Conservation (phyloP, 768 basidiomycete species). For the Phylloporus rhodoxanthus region DNA sequence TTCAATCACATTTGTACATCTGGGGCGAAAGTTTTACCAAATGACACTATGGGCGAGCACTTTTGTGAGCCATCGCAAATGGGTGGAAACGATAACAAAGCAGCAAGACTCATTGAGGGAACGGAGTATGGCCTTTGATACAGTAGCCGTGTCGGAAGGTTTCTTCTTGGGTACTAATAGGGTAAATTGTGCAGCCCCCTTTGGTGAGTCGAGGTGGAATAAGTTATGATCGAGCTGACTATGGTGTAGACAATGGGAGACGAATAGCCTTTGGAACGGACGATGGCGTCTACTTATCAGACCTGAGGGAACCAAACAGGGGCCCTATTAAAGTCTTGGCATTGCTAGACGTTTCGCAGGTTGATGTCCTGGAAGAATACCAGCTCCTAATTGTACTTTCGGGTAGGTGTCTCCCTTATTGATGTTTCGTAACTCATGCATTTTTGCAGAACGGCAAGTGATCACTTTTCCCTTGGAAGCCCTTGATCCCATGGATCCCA, state of each 20-base stretch:
- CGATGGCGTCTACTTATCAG: slow-evolving; percentile 93
- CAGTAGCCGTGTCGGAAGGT: slow-evolving; percentile 75
- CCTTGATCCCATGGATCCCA: slow-evolving; percentile 83
- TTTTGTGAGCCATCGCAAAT: slow-evolving; percentile 80
- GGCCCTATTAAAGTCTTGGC: slow-evolving; percentile 89
- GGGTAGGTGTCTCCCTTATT: slow-evolving; percentile 42
- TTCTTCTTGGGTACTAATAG: slow-evolving; percentile 83
- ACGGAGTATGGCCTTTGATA: slow-evolving; percentile 82
- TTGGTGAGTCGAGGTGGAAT: slow-evolving; percentile 52
- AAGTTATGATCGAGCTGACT: neutral
- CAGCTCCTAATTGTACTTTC: slow-evolving; percentile 96
- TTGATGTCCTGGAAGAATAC: slow-evolving; percentile 95
- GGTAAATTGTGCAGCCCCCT: slow-evolving; percentile 88
- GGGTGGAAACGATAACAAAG: slow-evolving; percentile 87
- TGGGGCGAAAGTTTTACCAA: slow-evolving; percentile 89
- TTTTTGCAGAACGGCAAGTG: slow-evolving; percentile 76
- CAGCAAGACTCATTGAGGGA: slow-evolving; percentile 84
- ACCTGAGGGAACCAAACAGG: slow-evolving; percentile 66
- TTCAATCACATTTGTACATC: slow-evolving; percentile 88
- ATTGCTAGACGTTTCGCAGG: slow-evolving; percentile 84
- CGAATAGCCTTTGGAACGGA: slow-evolving; percentile 95
- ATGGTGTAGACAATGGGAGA: slow-evolving; percentile 61
- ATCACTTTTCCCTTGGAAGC: slow-evolving; percentile 94
- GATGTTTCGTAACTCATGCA: neutral
- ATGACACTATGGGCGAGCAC: slow-evolving; percentile 90